Conservation (phyloP, 257 asterid species). For the Paraleonurus japonicus region DNA sequence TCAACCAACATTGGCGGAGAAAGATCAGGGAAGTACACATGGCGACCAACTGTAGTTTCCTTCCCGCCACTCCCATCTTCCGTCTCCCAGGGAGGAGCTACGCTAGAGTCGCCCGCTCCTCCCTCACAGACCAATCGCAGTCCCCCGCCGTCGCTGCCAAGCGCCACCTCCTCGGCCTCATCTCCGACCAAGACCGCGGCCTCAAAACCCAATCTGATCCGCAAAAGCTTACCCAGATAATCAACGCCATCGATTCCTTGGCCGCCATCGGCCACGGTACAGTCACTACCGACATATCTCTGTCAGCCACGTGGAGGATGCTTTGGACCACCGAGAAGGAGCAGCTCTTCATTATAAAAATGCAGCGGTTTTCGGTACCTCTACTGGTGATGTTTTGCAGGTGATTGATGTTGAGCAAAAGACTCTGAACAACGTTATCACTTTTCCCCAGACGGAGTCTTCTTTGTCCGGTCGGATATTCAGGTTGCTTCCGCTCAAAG, state of each 20-base stretch:
- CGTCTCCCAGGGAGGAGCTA: slow-evolving; percentile 15
- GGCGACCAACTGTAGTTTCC: slow-evolving; percentile 46
- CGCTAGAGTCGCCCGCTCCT: slow-evolving; percentile 43
- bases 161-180: slow-evolving; percentile 70
- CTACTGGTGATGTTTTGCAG: slow-evolving; percentile 85
- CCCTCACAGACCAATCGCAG: slow-evolving; percentile 56
- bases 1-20: slow-evolving; percentile 10
- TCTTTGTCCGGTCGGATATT: slow-evolving; percentile 85
- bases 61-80: slow-evolving; percentile 57
- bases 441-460: slow-evolving; percentile 93
- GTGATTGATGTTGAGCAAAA: slow-evolving; percentile 66
- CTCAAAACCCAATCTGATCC: slow-evolving; percentile 74
- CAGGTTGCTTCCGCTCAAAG: slow-evolving; percentile 74
- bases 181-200: slow-evolving; percentile 84
- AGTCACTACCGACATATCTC: slow-evolving; percentile 56
- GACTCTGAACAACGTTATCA: slow-evolving; percentile 73
- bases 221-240: slow-evolving; percentile 58
- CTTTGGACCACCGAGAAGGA: slow-evolving; percentile 99
- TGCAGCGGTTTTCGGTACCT: slow-evolving; percentile 64
- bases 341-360: slow-evolving; percentile 74
- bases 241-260: slow-evolving; percentile 61
- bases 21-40: slow-evolving; percentile 30
- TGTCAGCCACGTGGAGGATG: slow-evolving; percentile 86
- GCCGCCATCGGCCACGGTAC: slow-evolving; percentile 49
- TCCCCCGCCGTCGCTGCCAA: slow-evolving; percentile 52